Evolutionary conservation across 2,329 filamentous ascomycete species (phyloP).

Genomic region (Diaporthe sp.): DNA sequence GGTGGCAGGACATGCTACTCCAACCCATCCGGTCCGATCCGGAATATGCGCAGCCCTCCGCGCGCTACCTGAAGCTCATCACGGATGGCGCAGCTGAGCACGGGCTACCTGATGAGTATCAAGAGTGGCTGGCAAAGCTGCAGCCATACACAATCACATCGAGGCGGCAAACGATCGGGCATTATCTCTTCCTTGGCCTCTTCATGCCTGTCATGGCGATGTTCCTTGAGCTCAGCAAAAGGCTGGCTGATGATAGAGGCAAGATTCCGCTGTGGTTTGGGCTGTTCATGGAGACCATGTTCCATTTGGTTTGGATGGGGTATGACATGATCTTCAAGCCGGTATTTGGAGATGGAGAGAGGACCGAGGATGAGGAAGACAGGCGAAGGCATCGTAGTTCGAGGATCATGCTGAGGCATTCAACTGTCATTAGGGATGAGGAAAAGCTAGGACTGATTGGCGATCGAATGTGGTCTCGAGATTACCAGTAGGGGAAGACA

Average conservation of each 20-base stretch:
- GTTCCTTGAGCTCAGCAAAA: constrained; percentile 59
- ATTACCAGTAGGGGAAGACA: too few relatives aligned
- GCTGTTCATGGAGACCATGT: constrained; percentile 62
- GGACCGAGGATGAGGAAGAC: constrained; percentile 55
- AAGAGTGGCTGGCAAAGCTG: constrained; percentile 76
- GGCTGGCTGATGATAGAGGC: constrained; percentile 76
- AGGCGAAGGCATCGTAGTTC: constrained; percentile 28
- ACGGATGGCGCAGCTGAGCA: constrained; percentile 84
- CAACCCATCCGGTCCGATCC: constrained; percentile 70
- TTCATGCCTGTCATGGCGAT: constrained; percentile 71
- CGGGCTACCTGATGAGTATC: constrained; percentile 82
- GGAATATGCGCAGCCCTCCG: constrained; percentile 84
- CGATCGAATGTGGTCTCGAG: neutral
- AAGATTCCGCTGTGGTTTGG: constrained; percentile 77
- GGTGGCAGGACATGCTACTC: constrained; percentile 60
- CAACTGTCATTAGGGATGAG: constrained; percentile 34
- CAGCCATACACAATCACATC: constrained; percentile 79
- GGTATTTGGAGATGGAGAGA: constrained; percentile 89
- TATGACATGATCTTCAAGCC: constrained; percentile 64
- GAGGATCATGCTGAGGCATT: constrained; percentile 26
- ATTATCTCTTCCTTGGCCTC: constrained; percentile 66
- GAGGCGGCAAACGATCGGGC: constrained; percentile 74
- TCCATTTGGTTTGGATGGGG: constrained; percentile 60
- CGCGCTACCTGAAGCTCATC: constrained; percentile 86
- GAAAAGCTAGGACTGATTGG: constrained; percentile 31